Percentiles rank a stretch among this genome's conserved stretches.
Evolutionary conservation across 441 rosid species (phyloP).

Genomic region (Kokia cookei): DNA sequence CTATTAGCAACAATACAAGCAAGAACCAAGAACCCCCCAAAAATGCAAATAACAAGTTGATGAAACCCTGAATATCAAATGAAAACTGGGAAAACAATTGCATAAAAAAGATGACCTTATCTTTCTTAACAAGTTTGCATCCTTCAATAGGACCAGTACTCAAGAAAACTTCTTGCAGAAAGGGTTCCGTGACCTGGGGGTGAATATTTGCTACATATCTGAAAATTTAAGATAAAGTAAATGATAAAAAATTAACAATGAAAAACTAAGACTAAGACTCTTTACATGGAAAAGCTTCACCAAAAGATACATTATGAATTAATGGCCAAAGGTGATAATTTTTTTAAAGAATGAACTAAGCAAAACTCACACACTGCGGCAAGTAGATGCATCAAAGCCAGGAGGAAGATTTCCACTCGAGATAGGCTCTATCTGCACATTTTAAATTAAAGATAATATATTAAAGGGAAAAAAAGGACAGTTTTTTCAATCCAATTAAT

Average conservation of each 20-base stretch:
- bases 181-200: slow-evolving; percentile 83
- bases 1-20: not conserved
- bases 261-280: slow-evolving; percentile 6
- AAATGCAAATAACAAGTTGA: not conserved
- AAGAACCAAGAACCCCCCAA: not conserved
- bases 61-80: not conserved
- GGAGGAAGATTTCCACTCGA: not conserved
- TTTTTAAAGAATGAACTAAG: not conserved
- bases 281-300: not conserved
- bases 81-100: not conserved
- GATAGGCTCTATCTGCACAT: slow-evolving; percentile 11
- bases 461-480: not conserved
- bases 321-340: not conserved
- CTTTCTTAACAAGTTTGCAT: slow-evolving; percentile 91
- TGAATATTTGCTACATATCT: slow-evolving; percentile 97
- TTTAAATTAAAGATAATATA: not conserved
- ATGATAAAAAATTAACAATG: slow-evolving; percentile 24
- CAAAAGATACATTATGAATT: not conserved
- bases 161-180: slow-evolving; percentile 87
- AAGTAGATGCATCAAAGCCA: not conserved
- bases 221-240: slow-evolving; percentile 23
- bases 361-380: not conserved
- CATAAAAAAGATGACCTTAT: slow-evolving; percentile 46
- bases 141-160: slow-evolving; percentile 92
- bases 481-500: not conserved